Conservation (phyloP, 2,329 filamentous ascomycete genomes). For the Aspergillus tubingensis region DNA sequence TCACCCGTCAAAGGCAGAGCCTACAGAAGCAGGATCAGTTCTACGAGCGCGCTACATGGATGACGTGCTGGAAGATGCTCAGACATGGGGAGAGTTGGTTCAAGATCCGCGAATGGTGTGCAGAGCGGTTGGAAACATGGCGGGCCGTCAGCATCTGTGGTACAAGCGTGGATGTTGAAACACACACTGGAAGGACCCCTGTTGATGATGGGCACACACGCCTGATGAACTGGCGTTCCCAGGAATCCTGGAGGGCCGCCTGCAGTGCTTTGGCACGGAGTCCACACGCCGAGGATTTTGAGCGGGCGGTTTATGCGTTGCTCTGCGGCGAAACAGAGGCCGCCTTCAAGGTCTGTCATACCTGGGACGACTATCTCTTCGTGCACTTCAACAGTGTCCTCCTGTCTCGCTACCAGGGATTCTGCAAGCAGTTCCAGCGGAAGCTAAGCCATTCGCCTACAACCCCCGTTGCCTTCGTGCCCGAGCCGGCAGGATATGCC, state of each 20-base stretch:
- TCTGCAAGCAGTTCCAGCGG: constrained; percentile 50
- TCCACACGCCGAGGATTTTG: constrained; percentile 71
- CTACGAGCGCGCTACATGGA: constrained; percentile 88
- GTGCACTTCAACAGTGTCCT: constrained; percentile 85
- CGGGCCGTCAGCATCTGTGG: constrained; percentile 80
- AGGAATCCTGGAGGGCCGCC: constrained; percentile 41
- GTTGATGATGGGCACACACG: constrained; percentile 41
- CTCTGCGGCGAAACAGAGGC: constrained; percentile 81
- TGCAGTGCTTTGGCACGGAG: constrained; percentile 56
- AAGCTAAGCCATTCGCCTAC: constrained; percentile 57
- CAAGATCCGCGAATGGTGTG: constrained; percentile 81
- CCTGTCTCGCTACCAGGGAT: constrained; percentile 75
- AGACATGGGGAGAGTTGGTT: constrained; percentile 75
- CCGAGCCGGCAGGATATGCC: constrained; percentile 54
- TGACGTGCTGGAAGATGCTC: constrained; percentile 90
- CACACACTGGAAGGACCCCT: constrained; percentile 32
- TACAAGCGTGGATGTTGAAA: constrained; percentile 36
- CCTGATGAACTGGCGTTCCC: constrained; percentile 45
- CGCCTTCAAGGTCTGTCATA: constrained; percentile 73
- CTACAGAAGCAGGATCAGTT: constrained; percentile 82
- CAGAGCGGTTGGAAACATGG: constrained; percentile 85
- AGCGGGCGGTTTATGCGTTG: constrained; percentile 86
- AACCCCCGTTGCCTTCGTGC: constrained; percentile 55
- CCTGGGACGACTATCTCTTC: constrained; percentile 86
- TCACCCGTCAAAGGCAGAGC: constrained; percentile 73